A percentile compares a stretch with the other conserved stretches of the same genome.
These are phyloP conservation scores for Penicillium waksmanii DNA, from an alignment of 495 filamentous ascomycete genomes.

Conservation along the genomic window DNA sequence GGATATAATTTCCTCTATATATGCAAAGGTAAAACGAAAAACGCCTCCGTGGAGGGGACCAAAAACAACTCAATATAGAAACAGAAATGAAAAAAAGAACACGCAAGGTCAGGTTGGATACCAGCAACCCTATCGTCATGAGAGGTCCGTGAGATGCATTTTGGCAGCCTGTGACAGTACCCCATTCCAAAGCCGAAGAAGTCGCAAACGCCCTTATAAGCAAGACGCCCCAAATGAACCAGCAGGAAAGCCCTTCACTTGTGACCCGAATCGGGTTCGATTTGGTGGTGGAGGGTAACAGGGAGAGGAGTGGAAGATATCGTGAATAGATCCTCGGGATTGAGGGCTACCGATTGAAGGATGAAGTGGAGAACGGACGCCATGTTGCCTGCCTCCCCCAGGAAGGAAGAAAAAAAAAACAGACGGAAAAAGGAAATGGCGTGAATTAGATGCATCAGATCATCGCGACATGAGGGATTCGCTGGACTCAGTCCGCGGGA, in stretches of 20 bases:
- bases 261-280: neutral
- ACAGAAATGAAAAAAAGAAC: conserved; percentile 16
- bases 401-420: conserved; percentile 4
- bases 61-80: conserved; percentile 19
- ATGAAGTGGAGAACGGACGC: neutral
- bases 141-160: conserved; percentile 9
- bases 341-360: neutral
- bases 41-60: conserved; percentile 27
- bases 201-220: conserved; percentile 26
- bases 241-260: conserved; percentile 16
- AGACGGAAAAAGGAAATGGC: conserved; percentile 11
- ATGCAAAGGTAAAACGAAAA: conserved; percentile 21
- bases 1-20: conserved; percentile 35
- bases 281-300: neutral
- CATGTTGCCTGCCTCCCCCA: conserved; percentile 9
- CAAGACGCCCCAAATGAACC: conserved; percentile 26
- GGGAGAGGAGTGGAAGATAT: conserved; percentile 15
- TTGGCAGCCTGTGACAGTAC: conserved; percentile 1
- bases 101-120: conserved; percentile 19
- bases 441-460: conserved; percentile 14
- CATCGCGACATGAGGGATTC: conserved; percentile 48
- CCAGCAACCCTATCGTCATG: conserved; percentile 26
- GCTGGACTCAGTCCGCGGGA: conserved; percentile 49
- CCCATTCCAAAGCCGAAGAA: conserved; percentile 18
- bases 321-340: conserved; percentile 11